Conservation (phyloP, 1,284 basidiomycete species). For the Cutaneotrichosporon spelunceum region DNA sequence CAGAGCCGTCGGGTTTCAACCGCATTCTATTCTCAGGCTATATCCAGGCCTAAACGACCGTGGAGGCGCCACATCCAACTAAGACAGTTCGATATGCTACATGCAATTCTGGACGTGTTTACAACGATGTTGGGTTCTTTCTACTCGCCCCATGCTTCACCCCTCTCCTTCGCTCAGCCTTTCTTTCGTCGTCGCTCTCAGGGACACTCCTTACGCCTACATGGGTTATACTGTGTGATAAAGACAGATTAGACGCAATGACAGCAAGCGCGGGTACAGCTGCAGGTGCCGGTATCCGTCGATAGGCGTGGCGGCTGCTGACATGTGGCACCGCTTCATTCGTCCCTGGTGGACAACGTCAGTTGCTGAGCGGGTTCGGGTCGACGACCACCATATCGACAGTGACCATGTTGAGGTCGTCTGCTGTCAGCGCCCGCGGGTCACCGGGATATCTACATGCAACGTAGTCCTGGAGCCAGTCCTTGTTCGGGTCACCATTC, state of each 20-base stretch:
- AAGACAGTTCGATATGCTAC: background rate
- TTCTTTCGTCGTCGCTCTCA: background rate
- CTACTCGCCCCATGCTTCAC: no score
- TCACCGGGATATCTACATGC: slow-evolving; percentile 28
- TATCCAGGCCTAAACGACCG: slow-evolving; percentile 3
- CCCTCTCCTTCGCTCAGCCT: background rate
- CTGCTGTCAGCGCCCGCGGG: slow-evolving; percentile 9
- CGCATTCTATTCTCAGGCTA: background rate
- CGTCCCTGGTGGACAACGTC: background rate
- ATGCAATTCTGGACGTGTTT: background rate
- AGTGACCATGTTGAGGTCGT: slow-evolving; percentile 48
- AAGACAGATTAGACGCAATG: background rate
- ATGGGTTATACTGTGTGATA: background rate
- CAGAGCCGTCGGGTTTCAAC: slow-evolving; percentile 12
- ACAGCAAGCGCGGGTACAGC: background rate
- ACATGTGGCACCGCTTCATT: background rate
- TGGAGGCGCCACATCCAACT: background rate
- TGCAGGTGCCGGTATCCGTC: no score
- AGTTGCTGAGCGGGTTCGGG: slow-evolving; percentile 27
- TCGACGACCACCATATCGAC: slow-evolving; percentile 41
- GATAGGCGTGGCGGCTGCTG: no score
- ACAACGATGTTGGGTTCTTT: background rate
- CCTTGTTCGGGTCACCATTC: slow-evolving; percentile 20
- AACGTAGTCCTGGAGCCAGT: slow-evolving; percentile 40
- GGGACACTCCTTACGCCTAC: background rate